Percentiles rank a stretch among this genome's conserved stretches.
These are phyloP conservation scores for Grosmannia huntii DNA, from an alignment of 2,329 filamentous ascomycete species.

Conservation along the genomic window DNA sequence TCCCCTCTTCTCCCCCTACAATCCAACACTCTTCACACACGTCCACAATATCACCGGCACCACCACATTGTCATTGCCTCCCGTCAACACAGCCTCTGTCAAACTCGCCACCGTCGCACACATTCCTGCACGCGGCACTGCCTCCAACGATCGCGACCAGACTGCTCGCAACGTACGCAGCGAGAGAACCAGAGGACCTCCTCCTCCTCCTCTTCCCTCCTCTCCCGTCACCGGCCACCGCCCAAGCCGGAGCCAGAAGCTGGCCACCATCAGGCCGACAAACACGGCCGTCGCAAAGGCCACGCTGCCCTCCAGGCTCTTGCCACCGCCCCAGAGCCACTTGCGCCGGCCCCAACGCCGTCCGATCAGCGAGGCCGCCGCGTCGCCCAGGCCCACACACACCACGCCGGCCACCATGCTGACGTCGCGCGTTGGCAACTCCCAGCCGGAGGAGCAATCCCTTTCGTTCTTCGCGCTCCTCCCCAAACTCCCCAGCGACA, in stretches of 20 bases:
- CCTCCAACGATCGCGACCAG: constrained; percentile 20
- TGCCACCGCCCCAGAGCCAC: constrained; percentile 95
- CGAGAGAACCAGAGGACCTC: not conserved
- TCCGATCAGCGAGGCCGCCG: constrained; percentile 81
- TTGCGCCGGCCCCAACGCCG: constrained; percentile 75
- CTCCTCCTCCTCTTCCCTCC: not conserved
- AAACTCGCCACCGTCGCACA: constrained; percentile 75
- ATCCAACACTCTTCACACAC: constrained; percentile 64
- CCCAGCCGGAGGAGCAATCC: constrained; percentile 39
- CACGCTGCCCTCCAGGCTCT: constrained; percentile 76
- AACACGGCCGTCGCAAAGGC: constrained; percentile 78
- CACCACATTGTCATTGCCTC: constrained; percentile 96
- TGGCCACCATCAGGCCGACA: constrained; percentile 55
- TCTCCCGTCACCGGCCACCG: constrained; percentile 40
- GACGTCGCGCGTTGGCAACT: constrained; percentile 58
- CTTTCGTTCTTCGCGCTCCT: constrained; percentile 26
- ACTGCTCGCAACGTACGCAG: constrained; percentile 1
- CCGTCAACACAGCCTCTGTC: constrained; percentile 89
- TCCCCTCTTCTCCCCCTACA: constrained; percentile 23
- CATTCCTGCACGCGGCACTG: constrained; percentile 55
- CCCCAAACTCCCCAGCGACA: constrained; percentile 60
- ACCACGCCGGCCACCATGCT: constrained; percentile 88
- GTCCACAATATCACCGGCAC: constrained; percentile 90
- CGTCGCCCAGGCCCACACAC: constrained; percentile 91
- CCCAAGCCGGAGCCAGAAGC: constrained; percentile 62